These are phyloP conservation scores for Diplodia mutila DNA, from an alignment of 2,329 filamentous ascomycete species.

Conservation along the genomic window DNA sequence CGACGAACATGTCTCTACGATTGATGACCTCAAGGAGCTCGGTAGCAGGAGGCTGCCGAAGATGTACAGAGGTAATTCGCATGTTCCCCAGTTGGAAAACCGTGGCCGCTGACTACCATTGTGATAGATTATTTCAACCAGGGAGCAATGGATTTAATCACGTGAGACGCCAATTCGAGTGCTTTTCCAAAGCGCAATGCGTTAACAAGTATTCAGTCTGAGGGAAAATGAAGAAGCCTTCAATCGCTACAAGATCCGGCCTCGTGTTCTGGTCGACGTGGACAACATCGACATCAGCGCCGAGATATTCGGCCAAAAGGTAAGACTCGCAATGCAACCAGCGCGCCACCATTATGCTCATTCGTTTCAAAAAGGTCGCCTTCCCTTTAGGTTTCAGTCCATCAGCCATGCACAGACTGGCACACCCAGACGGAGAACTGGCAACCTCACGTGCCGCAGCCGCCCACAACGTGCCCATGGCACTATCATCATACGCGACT, in stretches of 20 bases:
- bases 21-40: constrained; percentile 38
- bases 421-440: constrained; percentile 66
- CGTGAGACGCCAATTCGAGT: constrained; percentile 28
- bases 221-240: constrained; percentile 39
- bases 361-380: no score
- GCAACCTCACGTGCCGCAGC: no score
- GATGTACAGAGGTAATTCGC: constrained; percentile 42
- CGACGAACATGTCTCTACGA: constrained; percentile 31
- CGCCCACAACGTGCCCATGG: no score
- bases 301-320: constrained; percentile 40
- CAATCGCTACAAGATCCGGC: constrained; percentile 38
- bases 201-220: constrained; percentile 29
- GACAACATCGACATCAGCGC: constrained; percentile 32
- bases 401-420: constrained; percentile 67
- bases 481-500: no score
- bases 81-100: no score
- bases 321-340: no score
- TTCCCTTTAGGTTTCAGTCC: constrained; percentile 52
- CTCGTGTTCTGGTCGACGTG: constrained; percentile 39
- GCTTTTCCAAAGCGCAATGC: no score
- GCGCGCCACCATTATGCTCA: no score
- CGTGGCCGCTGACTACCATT: no score
- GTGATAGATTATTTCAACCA: constrained; percentile 60
- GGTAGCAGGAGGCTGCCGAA: constrained; percentile 47
- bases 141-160: constrained; percentile 59